Percentiles rank a stretch among this genome's conserved stretches.
Conservation (phyloP, 1,284 basidiomycete genomes). For the Sporisorium sorghi region DNA sequence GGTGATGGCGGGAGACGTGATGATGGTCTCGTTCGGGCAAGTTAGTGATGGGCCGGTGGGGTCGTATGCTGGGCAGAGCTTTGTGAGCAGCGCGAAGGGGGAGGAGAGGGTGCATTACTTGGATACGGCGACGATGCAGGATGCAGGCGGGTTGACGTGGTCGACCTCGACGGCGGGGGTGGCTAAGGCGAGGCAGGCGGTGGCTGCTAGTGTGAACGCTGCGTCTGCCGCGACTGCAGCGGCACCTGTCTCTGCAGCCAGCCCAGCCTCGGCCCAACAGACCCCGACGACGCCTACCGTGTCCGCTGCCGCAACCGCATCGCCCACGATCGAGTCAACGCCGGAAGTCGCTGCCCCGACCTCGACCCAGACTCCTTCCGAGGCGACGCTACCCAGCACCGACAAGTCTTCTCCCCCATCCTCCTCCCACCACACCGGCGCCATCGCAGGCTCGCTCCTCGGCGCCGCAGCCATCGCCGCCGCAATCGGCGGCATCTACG, state of each 20-base stretch:
- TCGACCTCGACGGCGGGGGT: constrained; percentile 27
- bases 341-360: constrained; percentile 35
- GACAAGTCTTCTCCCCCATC: background rate
- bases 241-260: background rate
- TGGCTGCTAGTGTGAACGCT: constrained; percentile 12
- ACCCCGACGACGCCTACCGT: background rate
- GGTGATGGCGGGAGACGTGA: constrained; percentile 55
- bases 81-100: background rate
- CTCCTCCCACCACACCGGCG: constrained; percentile 37
- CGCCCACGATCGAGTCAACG: constrained; percentile 4
- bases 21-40: constrained; percentile 67
- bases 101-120: constrained; percentile 20
- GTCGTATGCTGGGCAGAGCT: constrained; percentile 20
- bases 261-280: constrained; percentile 5
- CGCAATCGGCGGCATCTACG: constrained; percentile 62
- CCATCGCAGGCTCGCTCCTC: constrained; percentile 61
- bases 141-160: constrained; percentile 39
- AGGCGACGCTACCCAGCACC: background rate
- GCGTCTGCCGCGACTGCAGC: constrained; percentile 4
- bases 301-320: background rate
- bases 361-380: background rate
- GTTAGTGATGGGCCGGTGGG: constrained; percentile 5
- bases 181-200: constrained; percentile 28
- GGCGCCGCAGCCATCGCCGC: constrained; percentile 65
- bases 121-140: constrained; percentile 27